Conservation (phyloP, 2,329 filamentous ascomycete genomes). For the Pseudocercospora fuligena region DNA sequence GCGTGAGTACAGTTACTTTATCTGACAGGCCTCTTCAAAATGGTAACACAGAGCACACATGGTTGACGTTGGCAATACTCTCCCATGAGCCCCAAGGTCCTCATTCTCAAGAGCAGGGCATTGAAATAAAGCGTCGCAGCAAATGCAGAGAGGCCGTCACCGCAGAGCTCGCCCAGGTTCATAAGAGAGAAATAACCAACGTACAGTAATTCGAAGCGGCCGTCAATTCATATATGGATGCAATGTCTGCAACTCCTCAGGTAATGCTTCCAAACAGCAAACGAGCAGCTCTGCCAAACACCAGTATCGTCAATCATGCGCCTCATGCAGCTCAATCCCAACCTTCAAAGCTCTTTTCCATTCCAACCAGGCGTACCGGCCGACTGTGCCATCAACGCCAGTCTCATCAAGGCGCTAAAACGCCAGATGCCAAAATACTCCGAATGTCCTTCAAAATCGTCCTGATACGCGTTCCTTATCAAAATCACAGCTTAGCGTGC, state of each 20-base stretch:
- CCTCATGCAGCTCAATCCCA: background rate
- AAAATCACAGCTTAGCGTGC: background rate
- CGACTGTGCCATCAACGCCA: constrained; percentile 1
- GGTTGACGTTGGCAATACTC: too few species aligned
- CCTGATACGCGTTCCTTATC: background rate
- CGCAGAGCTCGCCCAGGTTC: too few species aligned
- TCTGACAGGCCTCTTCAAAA: too few species aligned
- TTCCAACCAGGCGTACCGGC: background rate
- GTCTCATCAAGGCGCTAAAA: background rate
- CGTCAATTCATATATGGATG: background rate
- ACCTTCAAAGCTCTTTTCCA: background rate
- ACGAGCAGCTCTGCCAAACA: background rate
- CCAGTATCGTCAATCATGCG: background rate
- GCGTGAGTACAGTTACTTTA: too few species aligned
- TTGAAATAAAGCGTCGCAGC: too few species aligned
- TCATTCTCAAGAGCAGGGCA: too few species aligned
- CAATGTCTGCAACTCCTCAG: background rate
- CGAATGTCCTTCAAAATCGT: background rate
- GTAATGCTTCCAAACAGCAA: background rate
- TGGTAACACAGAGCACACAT: too few species aligned
- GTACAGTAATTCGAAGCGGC: background rate
- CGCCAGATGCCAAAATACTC: background rate
- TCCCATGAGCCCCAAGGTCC: too few species aligned
- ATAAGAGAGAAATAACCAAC: background rate
- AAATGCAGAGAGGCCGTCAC: too few species aligned